A percentile compares a stretch with the other conserved stretches of the same genome.
Conservation (phyloP, 192 early-diverging fungal species). For the Backusella luteola region DNA sequence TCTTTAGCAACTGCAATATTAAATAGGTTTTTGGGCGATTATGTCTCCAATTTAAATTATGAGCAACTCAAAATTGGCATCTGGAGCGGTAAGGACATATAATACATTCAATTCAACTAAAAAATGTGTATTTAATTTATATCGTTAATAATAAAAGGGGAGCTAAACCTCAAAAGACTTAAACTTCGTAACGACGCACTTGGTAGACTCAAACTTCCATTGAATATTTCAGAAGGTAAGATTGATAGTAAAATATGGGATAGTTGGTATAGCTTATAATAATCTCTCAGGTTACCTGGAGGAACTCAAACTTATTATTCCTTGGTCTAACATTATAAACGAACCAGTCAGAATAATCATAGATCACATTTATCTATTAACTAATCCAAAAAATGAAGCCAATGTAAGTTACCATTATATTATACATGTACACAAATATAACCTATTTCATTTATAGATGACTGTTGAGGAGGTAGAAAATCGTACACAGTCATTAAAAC, state of each 20-base stretch:
- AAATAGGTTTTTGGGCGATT: constrained; percentile 74
- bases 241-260: neutral
- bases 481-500: constrained; percentile 64
- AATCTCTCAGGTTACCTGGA: constrained; percentile 67
- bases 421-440: neutral
- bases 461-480: constrained; percentile 61
- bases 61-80: constrained; percentile 85
- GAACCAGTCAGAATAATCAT: constrained; percentile 77
- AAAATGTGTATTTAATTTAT: neutral
- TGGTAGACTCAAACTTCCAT: constrained; percentile 80
- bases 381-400: constrained; percentile 60
- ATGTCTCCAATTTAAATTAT: constrained; percentile 80
- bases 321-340: constrained; percentile 85
- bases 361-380: constrained; percentile 74
- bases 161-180: constrained; percentile 80
- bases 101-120: neutral
- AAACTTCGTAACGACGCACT: constrained; percentile 73
- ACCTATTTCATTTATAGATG: constrained; percentile 8
- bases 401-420: constrained; percentile 37
- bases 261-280: neutral
- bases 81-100: constrained; percentile 63
- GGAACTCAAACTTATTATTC: constrained; percentile 75
- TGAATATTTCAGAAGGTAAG: constrained; percentile 67
- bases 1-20: constrained; percentile 59
- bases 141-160: constrained; percentile 46